These are phyloP conservation scores for Lolium rigidum DNA, from an alignment of 176 grass and related monocot genomes.

Conservation along the genomic window DNA sequence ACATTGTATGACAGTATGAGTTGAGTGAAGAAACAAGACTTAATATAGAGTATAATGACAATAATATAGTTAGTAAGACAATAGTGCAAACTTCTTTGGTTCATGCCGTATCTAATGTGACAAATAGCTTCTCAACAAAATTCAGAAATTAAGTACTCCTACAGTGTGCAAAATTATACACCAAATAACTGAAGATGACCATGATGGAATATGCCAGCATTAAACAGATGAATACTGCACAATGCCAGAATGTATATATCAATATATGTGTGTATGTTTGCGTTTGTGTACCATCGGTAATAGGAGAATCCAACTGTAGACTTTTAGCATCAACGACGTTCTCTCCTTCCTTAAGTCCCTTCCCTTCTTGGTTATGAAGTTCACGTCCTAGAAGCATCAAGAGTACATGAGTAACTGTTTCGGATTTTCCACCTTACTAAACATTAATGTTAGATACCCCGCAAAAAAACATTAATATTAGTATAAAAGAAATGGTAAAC, in stretches of 20 bases:
- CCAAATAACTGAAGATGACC: background rate
- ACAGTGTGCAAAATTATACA: background rate
- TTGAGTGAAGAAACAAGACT: slow-evolving; percentile 8
- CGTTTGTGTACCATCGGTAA: slow-evolving; percentile 44
- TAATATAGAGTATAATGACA: slow-evolving; percentile 11
- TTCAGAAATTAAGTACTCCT: background rate
- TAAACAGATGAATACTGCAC: slow-evolving; percentile 19
- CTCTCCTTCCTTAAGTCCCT: slow-evolving; percentile 42
- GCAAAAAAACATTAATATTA: background rate
- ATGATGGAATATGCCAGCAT: background rate
- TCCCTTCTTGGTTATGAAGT: slow-evolving; percentile 46
- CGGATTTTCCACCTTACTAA: background rate
- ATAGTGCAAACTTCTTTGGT: slow-evolving; percentile 22
- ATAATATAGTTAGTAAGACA: background rate
- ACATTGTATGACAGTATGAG: background rate
- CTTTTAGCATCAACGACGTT: slow-evolving; percentile 22
- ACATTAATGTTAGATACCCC: background rate
- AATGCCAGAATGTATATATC: background rate
- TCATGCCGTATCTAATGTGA: background rate
- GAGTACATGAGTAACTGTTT: slow-evolving; percentile 15
- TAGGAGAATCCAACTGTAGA: slow-evolving; percentile 38
- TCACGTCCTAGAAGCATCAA: slow-evolving; percentile 43
- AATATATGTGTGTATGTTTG: no score
- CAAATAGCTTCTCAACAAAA: slow-evolving; percentile 18
- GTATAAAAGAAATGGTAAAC: background rate